These are phyloP conservation scores for Parafenestella ontariensis DNA, from an alignment of 2,329 filamentous ascomycete species.

Conservation along the genomic window DNA sequence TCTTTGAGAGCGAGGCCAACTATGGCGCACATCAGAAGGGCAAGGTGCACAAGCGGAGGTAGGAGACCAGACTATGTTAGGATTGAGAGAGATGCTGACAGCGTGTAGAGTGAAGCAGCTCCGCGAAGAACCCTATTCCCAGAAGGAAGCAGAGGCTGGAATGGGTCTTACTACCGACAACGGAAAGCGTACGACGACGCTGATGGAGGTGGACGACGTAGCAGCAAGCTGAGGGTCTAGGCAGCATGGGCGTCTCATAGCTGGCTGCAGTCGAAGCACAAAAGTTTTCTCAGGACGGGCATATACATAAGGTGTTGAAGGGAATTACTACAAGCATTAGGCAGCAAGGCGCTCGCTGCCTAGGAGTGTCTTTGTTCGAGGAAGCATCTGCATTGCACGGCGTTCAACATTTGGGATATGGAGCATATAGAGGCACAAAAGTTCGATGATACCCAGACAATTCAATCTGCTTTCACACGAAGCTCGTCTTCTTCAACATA, in stretches of 20 bases:
- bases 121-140: slow-evolving; percentile 83
- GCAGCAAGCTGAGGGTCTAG: slow-evolving; percentile 15
- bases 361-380: neutral
- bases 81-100: slow-evolving; percentile 14
- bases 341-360: neutral
- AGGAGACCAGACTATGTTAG: slow-evolving; percentile 19
- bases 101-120: slow-evolving; percentile 75
- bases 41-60: slow-evolving; percentile 94
- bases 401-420: slow-evolving; percentile 33
- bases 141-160: slow-evolving; percentile 84
- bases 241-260: neutral
- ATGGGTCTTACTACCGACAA: slow-evolving; percentile 76
- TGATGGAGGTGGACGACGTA: slow-evolving; percentile 45
- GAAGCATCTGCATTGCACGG: slow-evolving; percentile 39
- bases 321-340: neutral
- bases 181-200: slow-evolving; percentile 51
- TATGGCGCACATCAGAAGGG: slow-evolving; percentile 78
- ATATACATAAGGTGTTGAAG: neutral
- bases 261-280: neutral
- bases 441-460: slow-evolving; percentile 43
- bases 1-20: slow-evolving; percentile 87
- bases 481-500: neutral
- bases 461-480: neutral
- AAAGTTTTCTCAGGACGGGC: neutral
- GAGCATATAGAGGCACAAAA: slow-evolving; percentile 35